Conservation (phyloP, 129 eudicot species). For the Artemisia annua region DNA sequence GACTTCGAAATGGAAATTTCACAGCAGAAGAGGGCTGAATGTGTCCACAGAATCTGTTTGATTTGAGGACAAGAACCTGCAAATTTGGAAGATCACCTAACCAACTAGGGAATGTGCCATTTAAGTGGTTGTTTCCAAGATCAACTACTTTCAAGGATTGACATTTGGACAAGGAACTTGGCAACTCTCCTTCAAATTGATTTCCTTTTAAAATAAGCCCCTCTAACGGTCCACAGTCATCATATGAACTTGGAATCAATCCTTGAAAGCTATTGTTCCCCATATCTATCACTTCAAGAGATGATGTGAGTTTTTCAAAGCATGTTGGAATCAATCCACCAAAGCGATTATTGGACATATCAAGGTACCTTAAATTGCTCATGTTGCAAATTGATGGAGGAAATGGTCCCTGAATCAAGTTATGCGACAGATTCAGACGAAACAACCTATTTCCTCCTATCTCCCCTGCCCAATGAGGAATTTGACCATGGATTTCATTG, state of each 20-base stretch:
- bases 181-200: too few relatives aligned
- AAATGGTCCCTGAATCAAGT: too few relatives aligned
- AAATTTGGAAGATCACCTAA: constrained; percentile 35
- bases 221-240: not conserved
- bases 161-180: too few relatives aligned
- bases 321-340: constrained; percentile 33
- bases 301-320: constrained; percentile 1
- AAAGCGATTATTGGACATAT: constrained; percentile 35
- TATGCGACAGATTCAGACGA: too few relatives aligned
- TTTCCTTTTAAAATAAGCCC: not conserved
- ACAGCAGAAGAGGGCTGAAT: too few relatives aligned
- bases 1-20: too few relatives aligned
- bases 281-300: constrained; percentile 14
- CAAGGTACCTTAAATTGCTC: not conserved
- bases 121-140: too few relatives aligned
- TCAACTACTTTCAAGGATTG: too few relatives aligned
- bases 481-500: too few relatives aligned
- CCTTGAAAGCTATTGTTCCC: constrained; percentile 8
- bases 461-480: too few relatives aligned
- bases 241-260: not conserved
- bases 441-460: too few relatives aligned
- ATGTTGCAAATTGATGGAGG: not conserved
- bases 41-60: too few relatives aligned
- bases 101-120: not conserved
- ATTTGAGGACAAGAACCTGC: not conserved